phyloP scores from a whole-genome alignment of 371 early-diverging fungal species.

The Agmasoma carcini region DNA sequence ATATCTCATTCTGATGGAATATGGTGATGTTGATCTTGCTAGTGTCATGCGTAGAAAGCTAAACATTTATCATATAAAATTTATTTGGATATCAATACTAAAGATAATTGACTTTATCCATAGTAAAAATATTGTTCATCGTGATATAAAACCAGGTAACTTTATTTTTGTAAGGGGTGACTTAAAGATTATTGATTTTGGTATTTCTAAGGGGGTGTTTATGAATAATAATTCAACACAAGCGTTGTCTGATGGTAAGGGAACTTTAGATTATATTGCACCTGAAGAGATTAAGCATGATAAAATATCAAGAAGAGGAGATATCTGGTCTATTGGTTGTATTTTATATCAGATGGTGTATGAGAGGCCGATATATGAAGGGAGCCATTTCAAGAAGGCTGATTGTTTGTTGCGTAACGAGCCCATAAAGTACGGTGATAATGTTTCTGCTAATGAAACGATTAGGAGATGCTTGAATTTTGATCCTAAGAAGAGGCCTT shows the following conservation, averaged over 20 bases:
- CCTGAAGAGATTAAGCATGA: slow-evolving; percentile 66
- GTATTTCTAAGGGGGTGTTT: slow-evolving; percentile 83
- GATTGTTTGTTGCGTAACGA: slow-evolving; percentile 11
- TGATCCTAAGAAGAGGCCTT: slow-evolving; percentile 58
- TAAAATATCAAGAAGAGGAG: slow-evolving; percentile 56
- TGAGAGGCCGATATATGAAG: slow-evolving; percentile 60
- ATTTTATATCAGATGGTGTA: slow-evolving; percentile 88
- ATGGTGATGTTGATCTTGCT: slow-evolving; percentile 75
- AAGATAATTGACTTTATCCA: slow-evolving; percentile 72
- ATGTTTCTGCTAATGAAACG: slow-evolving; percentile 1
- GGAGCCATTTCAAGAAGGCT: slow-evolving; percentile 13
- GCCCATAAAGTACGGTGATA: slow-evolving; percentile 3
- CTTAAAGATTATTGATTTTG: slow-evolving; percentile 72
- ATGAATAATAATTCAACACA: slow-evolving; percentile 82
- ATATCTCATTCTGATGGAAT: slow-evolving; percentile 64
- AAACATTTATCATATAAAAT: slow-evolving; percentile 8
- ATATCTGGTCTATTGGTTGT: slow-evolving; percentile 90
- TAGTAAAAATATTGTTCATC: slow-evolving; percentile 68
- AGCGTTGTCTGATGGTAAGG: slow-evolving; percentile 70
- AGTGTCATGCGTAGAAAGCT: slow-evolving; percentile 54
- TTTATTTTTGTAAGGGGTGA: slow-evolving; percentile 50
- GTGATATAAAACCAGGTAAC: slow-evolving; percentile 78
- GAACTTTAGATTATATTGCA: slow-evolving; percentile 88
- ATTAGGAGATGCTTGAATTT: slow-evolving; percentile 54
- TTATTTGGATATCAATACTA: slow-evolving; percentile 61